Evolutionary conservation across 192 early-diverging fungal species (phyloP).

Genomic region (Spizellomyces punctatus): DNA sequence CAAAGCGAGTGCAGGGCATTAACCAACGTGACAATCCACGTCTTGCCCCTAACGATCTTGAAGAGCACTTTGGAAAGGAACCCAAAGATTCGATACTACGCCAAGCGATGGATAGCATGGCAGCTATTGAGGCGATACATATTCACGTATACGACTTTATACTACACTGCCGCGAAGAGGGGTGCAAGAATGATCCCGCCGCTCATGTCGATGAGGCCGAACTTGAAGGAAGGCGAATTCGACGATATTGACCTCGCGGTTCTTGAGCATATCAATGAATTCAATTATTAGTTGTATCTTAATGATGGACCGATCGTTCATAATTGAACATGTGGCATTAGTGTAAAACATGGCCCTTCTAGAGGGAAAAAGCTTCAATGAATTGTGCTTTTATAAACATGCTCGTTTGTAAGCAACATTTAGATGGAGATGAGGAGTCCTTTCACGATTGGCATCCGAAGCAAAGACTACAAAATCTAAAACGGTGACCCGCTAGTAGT

Average conservation of each 20-base stretch:
- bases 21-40: constrained; percentile 43
- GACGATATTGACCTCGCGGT: constrained; percentile 56
- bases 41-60: constrained; percentile 34
- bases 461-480: no score
- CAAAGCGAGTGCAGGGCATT: constrained; percentile 50
- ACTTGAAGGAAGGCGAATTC: constrained; percentile 46
- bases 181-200: constrained; percentile 48
- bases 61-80: constrained; percentile 35
- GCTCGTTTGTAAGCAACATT: no score
- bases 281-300: constrained; percentile 32
- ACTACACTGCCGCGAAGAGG: constrained; percentile 49
- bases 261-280: constrained; percentile 50
- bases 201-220: constrained; percentile 41
- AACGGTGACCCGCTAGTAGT: no score
- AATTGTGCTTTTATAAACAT: no score
- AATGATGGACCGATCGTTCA: no score
- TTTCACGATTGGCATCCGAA: no score
- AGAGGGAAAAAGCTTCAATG: no score
- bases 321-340: no score
- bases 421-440: no score
- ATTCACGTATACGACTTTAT: constrained; percentile 44
- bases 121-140: constrained; percentile 49
- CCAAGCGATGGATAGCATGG: constrained; percentile 58
- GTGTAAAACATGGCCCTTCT: no score
- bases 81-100: constrained; percentile 56